Base-by-base conservation (phyloP, 139 green algal species). In the Protoeuglena noctilucae region DNA sequence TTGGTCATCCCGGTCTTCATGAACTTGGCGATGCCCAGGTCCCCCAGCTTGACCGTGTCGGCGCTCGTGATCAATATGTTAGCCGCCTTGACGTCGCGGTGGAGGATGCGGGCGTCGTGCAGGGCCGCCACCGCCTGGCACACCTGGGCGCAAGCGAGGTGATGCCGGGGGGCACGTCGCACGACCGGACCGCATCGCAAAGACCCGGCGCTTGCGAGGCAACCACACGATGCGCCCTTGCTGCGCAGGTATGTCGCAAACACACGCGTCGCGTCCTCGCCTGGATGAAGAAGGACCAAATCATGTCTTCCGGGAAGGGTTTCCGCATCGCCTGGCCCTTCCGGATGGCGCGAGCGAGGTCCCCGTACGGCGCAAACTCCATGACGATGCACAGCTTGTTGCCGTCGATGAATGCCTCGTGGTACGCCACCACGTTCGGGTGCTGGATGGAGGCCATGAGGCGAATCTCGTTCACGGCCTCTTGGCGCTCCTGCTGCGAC, bases 21-120 rank as follows among this genome's bases (percentile, higher is more conserved):
- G 59, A 83, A 51, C 66, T 88, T 86, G 14, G 76, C 74, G 34
- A 93, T 79, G 14, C 85, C 85, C 57, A 94, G 71, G 71, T 94
- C 85, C 0, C 72, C 75, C 45, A 94, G 58, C 68, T 88, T 89
- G 24, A 88, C 67, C 2, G 81, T 53, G 30, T 83, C 79, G 6
- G 72, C 61, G 27, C 70, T 58, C 25, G 67, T 67, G 22, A 85
- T 58, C 57, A 93, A 73, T 29, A 89, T 64, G 67, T 93, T 93
- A 22, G 70, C 68, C 1, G 79, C 65, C 63, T 90, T 90, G 58
- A 85, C 74, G 62, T 81, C 70, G 19, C 79, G 58, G 65, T 91
- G 82, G 51, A 91, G 75, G 24, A 91, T 70, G 22, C 75, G 69
- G 41, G 72, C 70, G 34, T 60, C 27, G 66, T 91, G 82, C 56